phyloP scores from a whole-genome alignment of 2,329 filamentous ascomycete genomes.

The Pyrenophora seminiperda region DNA sequence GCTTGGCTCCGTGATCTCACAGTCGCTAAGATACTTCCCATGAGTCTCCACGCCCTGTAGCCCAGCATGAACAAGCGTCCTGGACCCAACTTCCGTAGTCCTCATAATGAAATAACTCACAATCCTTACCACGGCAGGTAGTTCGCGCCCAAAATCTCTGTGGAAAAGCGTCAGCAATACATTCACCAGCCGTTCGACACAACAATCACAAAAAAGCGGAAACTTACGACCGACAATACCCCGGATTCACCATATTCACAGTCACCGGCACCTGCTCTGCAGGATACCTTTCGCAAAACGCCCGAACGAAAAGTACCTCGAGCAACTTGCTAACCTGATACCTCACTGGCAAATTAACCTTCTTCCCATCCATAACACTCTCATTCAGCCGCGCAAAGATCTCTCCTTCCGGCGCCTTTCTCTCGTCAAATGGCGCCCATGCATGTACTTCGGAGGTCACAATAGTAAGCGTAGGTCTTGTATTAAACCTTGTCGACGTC shows the following conservation, averaged over 20 bases:
- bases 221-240: constrained; percentile 40
- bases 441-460: constrained; percentile 42
- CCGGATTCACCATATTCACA: constrained; percentile 43
- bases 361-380: constrained; percentile 9
- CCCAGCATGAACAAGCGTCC: constrained; percentile 51
- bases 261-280: constrained; percentile 32
- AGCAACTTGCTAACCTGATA: constrained; percentile 43
- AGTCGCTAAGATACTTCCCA: constrained; percentile 50
- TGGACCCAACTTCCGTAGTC: constrained; percentile 48
- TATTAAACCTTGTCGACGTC: constrained; percentile 30
- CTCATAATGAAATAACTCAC: constrained; percentile 38
- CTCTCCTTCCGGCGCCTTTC: constrained; percentile 26
- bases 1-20: constrained; percentile 34
- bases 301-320: constrained; percentile 32
- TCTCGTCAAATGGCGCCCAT: constrained; percentile 33
- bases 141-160: constrained; percentile 33
- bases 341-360: constrained; percentile 22
- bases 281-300: constrained; percentile 26
- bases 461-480: constrained; percentile 37
- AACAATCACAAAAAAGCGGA: not conserved
- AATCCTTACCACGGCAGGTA: constrained; percentile 11
- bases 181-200: not conserved
- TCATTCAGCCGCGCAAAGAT: constrained; percentile 38
- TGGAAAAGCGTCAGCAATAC: not conserved
- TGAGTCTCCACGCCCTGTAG: constrained; percentile 45